phyloP scores from a whole-genome alignment of 78 protist genomes.

The Dictyostelium brefeldianum region DNA sequence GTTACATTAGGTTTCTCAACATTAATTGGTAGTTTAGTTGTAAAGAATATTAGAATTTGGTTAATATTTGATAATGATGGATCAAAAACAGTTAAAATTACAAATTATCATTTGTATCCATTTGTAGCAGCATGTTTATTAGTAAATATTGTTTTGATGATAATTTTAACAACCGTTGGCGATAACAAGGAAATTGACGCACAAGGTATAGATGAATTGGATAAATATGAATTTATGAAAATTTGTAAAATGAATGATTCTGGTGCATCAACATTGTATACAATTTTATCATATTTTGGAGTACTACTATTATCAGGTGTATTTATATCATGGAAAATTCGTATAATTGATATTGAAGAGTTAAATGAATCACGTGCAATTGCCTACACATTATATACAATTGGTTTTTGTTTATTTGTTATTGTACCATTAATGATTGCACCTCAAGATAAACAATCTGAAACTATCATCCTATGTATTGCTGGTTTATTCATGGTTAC shows the following conservation, averaged over 20 bases:
- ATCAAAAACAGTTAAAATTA: constrained; percentile 25
- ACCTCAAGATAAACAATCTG: constrained; percentile 37
- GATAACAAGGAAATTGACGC: neutral
- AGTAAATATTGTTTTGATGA: constrained; percentile 10
- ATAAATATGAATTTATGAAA: constrained; percentile 33
- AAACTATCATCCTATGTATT: constrained; percentile 28
- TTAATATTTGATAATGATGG: constrained; percentile 67
- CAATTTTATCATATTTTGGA: constrained; percentile 25
- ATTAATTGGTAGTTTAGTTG: constrained; percentile 41
- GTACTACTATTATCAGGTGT: constrained; percentile 33
- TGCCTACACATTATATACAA: constrained; percentile 19
- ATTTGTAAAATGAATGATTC: constrained; percentile 17
- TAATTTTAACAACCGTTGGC: constrained; percentile 5
- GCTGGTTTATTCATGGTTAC: constrained; percentile 45
- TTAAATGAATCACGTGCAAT: constrained; percentile 55
- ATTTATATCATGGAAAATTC: constrained; percentile 74
- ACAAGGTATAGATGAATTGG: neutral
- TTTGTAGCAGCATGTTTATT: constrained; percentile 27
- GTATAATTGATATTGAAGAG: constrained; percentile 64
- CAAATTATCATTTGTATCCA: constrained; percentile 56
- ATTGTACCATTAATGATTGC: constrained; percentile 28
- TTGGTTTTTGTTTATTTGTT: constrained; percentile 12
- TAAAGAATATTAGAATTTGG: constrained; percentile 65
- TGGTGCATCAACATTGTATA: constrained; percentile 18
- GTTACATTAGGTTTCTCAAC: constrained; percentile 50